These are phyloP conservation scores for Cetraspora pellucida DNA, from an alignment of 192 early-diverging fungal species.

Conservation along the genomic window DNA sequence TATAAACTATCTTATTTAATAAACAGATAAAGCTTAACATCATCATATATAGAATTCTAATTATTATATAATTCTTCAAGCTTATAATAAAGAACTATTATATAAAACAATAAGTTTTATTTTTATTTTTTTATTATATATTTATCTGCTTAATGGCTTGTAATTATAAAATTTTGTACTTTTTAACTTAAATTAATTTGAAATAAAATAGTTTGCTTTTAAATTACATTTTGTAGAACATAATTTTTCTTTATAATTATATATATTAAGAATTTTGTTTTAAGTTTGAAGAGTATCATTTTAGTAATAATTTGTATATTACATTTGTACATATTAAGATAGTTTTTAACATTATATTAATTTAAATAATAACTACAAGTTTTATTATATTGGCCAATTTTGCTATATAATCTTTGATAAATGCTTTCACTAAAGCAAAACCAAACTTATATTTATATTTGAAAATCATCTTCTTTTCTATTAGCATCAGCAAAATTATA, in stretches of 20 bases:
- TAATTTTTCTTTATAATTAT: neutral
- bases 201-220: neutral
- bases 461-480: too few relatives aligned
- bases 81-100: neutral
- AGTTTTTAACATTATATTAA: too few relatives aligned
- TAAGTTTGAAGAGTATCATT: neutral
- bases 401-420: too few relatives aligned
- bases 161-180: neutral
- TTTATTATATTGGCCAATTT: too few relatives aligned
- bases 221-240: neutral
- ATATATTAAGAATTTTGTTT: neutral
- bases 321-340: neutral
- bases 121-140: neutral
- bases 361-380: too few relatives aligned
- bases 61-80: neutral
- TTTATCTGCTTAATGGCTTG: neutral
- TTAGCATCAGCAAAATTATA: too few relatives aligned
- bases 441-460: too few relatives aligned
- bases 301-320: neutral
- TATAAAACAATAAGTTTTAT: neutral
- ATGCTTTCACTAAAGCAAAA: too few relatives aligned
- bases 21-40: neutral
- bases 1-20: neutral
- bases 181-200: neutral
- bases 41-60: neutral